Conservation (phyloP, 768 basidiomycete species). For the Lyophyllum shimeji region DNA sequence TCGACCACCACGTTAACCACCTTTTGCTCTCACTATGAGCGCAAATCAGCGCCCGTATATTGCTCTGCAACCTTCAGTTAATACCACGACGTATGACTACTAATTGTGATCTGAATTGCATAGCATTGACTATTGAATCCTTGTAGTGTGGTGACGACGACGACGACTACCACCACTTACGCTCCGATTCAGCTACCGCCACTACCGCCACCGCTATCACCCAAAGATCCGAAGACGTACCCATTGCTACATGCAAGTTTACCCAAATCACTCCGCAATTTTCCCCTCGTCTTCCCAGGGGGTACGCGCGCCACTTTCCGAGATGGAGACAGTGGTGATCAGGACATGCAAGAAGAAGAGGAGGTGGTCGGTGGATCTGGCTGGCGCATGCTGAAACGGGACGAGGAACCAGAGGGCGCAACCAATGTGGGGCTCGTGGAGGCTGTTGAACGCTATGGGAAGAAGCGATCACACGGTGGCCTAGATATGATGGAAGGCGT, state of each 20-base stretch:
- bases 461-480: conserved; percentile 74
- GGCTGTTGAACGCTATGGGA: conserved; percentile 84
- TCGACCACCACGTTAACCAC: conserved; percentile 20
- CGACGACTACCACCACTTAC: conserved; percentile 87
- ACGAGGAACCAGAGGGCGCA: conserved; percentile 49
- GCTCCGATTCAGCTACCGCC: conserved; percentile 83
- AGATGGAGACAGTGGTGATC: conserved; percentile 62
- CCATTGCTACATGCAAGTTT: conserved; percentile 74
- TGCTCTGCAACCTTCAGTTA: conserved; percentile 77
- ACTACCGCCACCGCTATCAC: conserved; percentile 66
- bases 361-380: conserved; percentile 62
- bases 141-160: conserved; percentile 83
- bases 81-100: conserved; percentile 72
- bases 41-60: conserved; percentile 64
- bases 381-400: conserved; percentile 74
- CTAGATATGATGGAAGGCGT: conserved; percentile 53
- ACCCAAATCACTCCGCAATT: conserved; percentile 70
- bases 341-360: conserved; percentile 73
- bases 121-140: conserved; percentile 23
- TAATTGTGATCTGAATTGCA: neutral
- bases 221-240: conserved; percentile 78
- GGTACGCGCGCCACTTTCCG: conserved; percentile 80
- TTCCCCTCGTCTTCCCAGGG: conserved; percentile 79
- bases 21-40: conserved; percentile 50
- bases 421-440: conserved; percentile 68